Evolutionary conservation across 805 yeast genomes (phyloP), one percentile per base, ranked within the genome.

Genomic region (Suhomyces vadensis): DNA sequence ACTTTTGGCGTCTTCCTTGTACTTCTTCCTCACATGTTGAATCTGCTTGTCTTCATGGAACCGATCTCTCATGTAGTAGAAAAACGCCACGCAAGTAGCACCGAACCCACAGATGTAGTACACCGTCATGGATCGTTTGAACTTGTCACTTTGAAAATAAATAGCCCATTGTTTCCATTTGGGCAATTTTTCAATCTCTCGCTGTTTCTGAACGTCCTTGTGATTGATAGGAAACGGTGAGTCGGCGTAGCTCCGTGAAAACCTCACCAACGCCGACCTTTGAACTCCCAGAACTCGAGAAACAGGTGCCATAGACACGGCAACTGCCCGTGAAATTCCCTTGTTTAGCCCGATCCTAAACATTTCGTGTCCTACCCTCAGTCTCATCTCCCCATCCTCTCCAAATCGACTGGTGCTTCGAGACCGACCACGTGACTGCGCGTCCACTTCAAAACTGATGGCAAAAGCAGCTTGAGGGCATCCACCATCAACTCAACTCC

Each of bases 31-130:
- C 45, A 60, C 78, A 48, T 51, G 56, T 46, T 61, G 75, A 46
- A 81, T 65, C 55, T 84, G 88, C 46, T 77, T 69, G 49, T 86
- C 92, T 62, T 82, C 82, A 36, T 71, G 65, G 60, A 78, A 85
- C 40, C 85, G 61, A 55, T 84, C 85, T 53, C 80, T 72, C 81
- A 85, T 82, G 59, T 82, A 81, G 56, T 74, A 75, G 45, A 79
- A 73, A 41, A 88, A 87, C 45, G 82, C 77, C 16, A 77, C 68
- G 22, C 81, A 60, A 55, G 83, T 77, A 7, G 76, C 66, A 1
- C 71, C 70, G 58, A 85, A 85, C 2, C 80, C 75, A n/a, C 77
- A 79, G 33, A 86, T 58, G 49, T 85, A 78, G 57, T 75, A 80
- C 52, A 79, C 78, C 5, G 90, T 82, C 72, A 85, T 72, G 7